Base-by-base conservation (phyloP, 768 basidiomycete species). In the Bullera alba region DNA sequence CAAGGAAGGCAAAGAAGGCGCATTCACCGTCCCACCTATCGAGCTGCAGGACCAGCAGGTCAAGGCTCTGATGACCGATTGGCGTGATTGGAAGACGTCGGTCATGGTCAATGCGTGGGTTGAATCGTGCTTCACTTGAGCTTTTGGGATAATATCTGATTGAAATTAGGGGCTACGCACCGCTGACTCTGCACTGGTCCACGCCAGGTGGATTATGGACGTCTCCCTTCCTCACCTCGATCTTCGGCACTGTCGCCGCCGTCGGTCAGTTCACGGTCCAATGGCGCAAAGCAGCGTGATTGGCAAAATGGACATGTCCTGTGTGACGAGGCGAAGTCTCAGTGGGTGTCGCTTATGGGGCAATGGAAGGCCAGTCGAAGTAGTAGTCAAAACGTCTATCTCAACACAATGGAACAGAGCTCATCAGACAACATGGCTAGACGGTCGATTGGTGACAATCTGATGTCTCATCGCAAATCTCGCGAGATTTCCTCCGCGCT, bases 171-270 rank as follows among this genome's bases (percentile, higher is more conserved):
- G 67, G 60, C 6, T 72, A 69, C 36, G 70, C 68, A 2, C 70
- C 70, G 2, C 46, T 72, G 25, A 72, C 70, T 4, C 37, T 70
- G 10, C 70, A 72, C 46, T 72, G 70, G 70, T 68, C 66, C 2
- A 59, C 65, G 0, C 56, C 54, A 8, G 58, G 60, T 7, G 67
- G 69, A 8, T 54, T 67, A 2, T 72, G 70, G 70, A 25, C 57
- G 5, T 56, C 46, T 27, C 63, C 67, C 2, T 44, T 63, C 12
- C 44, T 57, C 12, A 65, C 63, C 0, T 53, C 55, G n/a, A 29
- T 49, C 3, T 57, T 65, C 22, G 66, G 66, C 4, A 51, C 55
- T 0, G 30, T 61, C 2, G 66, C 63, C 12, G 66, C 66, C 6
- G 5, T 55, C 15, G 63, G 63, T 4, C 51, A 60, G 37, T 43